Evolutionary conservation across 2,329 filamentous ascomycete species (phyloP).

Genomic region (Clarireedia hainanense): DNA sequence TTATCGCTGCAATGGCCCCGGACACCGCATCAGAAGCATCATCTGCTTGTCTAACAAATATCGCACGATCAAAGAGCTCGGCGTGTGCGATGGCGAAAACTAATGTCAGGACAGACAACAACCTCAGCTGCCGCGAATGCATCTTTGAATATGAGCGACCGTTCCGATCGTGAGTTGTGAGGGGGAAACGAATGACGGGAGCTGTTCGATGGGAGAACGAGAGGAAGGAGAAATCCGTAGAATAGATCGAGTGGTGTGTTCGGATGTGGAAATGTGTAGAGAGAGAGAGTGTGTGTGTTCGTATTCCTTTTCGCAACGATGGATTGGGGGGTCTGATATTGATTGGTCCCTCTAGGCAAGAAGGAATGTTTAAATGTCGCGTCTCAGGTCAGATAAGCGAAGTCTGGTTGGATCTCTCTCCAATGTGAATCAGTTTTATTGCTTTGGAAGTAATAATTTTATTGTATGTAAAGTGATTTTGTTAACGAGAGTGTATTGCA

Average conservation of each 20-base stretch:
- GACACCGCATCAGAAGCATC: not conserved
- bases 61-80: slow-evolving; percentile 14
- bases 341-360: too few species aligned
- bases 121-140: slow-evolving; percentile 1
- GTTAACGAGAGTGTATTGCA: not conserved
- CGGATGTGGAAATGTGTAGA: not conserved
- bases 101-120: slow-evolving; percentile 8
- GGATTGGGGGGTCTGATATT: too few species aligned
- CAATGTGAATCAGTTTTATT: too few species aligned
- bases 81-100: slow-evolving; percentile 22
- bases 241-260: not conserved
- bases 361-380: too few species aligned
- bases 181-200: not conserved
- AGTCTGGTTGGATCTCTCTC: too few species aligned
- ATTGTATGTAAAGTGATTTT: not conserved
- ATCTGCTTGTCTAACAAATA: slow-evolving; percentile 12
- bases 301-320: too few species aligned
- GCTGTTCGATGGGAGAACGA: not conserved
- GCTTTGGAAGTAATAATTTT: too few species aligned
- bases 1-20: not conserved
- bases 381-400: too few species aligned
- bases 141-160: not conserved
- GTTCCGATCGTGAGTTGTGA: not conserved
- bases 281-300: too few species aligned
- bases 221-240: not conserved